A percentile compares a stretch with the other conserved stretches of the same genome.
These are phyloP conservation scores for Petunia secreta DNA, from an alignment of 257 asterid genomes.

Conservation along the genomic window DNA sequence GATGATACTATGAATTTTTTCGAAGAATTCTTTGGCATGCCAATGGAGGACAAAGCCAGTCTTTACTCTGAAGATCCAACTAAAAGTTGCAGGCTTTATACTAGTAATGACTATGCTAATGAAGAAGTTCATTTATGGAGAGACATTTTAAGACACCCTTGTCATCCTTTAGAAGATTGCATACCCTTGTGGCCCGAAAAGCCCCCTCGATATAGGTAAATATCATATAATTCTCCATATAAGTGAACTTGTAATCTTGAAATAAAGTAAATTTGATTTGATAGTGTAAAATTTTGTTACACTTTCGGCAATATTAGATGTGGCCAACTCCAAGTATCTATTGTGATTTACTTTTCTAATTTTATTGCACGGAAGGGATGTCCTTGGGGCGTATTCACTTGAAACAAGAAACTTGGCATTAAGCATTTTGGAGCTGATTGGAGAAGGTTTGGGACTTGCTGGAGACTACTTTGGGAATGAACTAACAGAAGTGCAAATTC, in stretches of 20 bases:
- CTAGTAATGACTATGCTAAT: constrained; percentile 34
- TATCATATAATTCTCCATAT: background rate
- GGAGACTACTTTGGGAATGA: constrained; percentile 42
- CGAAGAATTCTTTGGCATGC: constrained; percentile 44
- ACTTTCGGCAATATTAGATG: too few species aligned
- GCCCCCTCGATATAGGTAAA: constrained; percentile 35
- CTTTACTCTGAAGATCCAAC: constrained; percentile 36
- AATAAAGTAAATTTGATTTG: too few species aligned
- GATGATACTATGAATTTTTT: constrained; percentile 35
- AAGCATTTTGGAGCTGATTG: constrained; percentile 47
- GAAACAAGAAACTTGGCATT: constrained; percentile 43
- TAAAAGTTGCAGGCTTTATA: constrained; percentile 44
- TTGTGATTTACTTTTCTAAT: too few species aligned
- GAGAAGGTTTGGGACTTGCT: constrained; percentile 56
- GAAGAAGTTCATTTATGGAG: constrained; percentile 32
- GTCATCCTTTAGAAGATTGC: constrained; percentile 59
- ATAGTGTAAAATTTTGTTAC: too few species aligned
- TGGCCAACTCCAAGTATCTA: too few species aligned
- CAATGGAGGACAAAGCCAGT: constrained; percentile 38
- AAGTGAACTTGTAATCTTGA: too few species aligned
- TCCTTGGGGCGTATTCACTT: constrained; percentile 44
- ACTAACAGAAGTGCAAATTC: constrained; percentile 41
- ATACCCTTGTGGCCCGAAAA: constrained; percentile 60
- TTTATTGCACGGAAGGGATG: constrained; percentile 34
- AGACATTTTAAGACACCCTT: constrained; percentile 38